Evolutionary conservation across 805 yeast species (phyloP).

Genomic region (Cyberlindnera mississippiensis): DNA sequence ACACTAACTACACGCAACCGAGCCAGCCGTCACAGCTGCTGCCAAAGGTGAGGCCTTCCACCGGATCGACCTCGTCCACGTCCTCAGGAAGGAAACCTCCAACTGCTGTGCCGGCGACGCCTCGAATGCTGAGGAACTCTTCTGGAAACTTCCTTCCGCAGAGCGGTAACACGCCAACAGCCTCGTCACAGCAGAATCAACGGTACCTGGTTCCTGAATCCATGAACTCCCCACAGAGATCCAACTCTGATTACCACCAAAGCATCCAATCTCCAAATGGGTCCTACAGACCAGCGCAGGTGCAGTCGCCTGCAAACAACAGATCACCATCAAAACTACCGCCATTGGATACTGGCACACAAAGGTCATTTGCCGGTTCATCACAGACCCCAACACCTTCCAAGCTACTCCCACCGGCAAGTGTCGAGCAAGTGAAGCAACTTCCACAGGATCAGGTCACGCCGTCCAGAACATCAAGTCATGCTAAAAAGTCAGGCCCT

Average conservation of each 20-base stretch:
- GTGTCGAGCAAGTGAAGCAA: conserved; percentile 18
- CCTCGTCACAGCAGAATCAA: conserved; percentile 2
- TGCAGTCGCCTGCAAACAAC: conserved; percentile 6
- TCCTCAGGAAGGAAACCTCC: conserved; percentile 18
- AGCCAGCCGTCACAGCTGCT: conserved; percentile 17
- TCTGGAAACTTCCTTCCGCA: conserved; percentile 34
- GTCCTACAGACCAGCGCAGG: conserved; percentile 2
- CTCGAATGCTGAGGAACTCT: conserved; percentile 61
- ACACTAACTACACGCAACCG: conserved; percentile 17
- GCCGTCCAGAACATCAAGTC: conserved; percentile 13
- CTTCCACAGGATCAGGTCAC: conserved; percentile 2
- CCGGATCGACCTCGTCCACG: conserved; percentile 3
- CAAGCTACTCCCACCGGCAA: conserved; percentile 20
- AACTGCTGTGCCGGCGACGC: conserved; percentile 55
- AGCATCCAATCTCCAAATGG: not conserved
- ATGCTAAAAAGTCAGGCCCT: conserved; percentile 24
- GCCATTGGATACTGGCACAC: conserved; percentile 11
- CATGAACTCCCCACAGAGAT: conserved; percentile 17
- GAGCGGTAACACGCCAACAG: conserved; percentile 5
- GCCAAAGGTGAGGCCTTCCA: conserved; percentile 26
- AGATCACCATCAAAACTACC: conserved; percentile 14
- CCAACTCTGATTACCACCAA: conserved; percentile 1
- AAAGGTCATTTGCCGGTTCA: not conserved
- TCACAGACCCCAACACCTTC: conserved; percentile 10
- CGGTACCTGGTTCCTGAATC: conserved; percentile 1